Evolutionary conservation across 495 filamentous ascomycete genomes (phyloP), one percentile per base, ranked within the genome.

Genomic region (Xanthoparmelia taractica): DNA sequence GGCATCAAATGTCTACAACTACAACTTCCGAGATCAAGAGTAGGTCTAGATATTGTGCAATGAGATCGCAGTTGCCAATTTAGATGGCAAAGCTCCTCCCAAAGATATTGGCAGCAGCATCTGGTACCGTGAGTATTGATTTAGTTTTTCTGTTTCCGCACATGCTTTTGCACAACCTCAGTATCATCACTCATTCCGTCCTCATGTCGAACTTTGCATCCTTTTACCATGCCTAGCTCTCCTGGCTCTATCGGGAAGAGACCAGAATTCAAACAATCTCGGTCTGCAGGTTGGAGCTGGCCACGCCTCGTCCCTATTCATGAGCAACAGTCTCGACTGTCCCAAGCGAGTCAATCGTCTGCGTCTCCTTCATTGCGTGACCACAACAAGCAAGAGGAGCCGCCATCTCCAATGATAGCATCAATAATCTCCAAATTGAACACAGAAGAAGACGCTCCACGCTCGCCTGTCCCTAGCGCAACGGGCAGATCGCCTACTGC

Each of bases 261-360:
- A 61, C 63, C 58, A 25, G 63, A 59, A 27, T 41, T 61, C 48
- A 65, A 60, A 27, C 60, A 63, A 48, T 40, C 63, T 12, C 56
- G 64, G 13, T 62, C 66, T 23, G 63, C 36, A 27, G 58, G 60
- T 29, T 66, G 65, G 66, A 62, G 59, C 38, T 68, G 66, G 66
- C 63, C 66, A 25, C 66, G 62, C 50, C 63, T 66, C 41, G 40
- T 59, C 36, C 43, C 63, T 40, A 37, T 66, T 33, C 40, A 60
- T 23, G 55, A 63, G 41, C 48, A 61, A 45, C 58, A 61, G 41
- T 27, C 63, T 58, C 61, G 54, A 31, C 23, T 58, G 36, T 57
- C 63, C n/a, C 34, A 15, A 40, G 36, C 34, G 20, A 20, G 34
- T 12, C 36, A 15, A 41, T 31, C 58, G n/a, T 56, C 63, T 36